A percentile compares a stretch with the other conserved stretches of the same genome.
Evolutionary conservation across 2,329 filamentous ascomycete genomes (phyloP).

Genomic region (Cercospora sp.): DNA sequence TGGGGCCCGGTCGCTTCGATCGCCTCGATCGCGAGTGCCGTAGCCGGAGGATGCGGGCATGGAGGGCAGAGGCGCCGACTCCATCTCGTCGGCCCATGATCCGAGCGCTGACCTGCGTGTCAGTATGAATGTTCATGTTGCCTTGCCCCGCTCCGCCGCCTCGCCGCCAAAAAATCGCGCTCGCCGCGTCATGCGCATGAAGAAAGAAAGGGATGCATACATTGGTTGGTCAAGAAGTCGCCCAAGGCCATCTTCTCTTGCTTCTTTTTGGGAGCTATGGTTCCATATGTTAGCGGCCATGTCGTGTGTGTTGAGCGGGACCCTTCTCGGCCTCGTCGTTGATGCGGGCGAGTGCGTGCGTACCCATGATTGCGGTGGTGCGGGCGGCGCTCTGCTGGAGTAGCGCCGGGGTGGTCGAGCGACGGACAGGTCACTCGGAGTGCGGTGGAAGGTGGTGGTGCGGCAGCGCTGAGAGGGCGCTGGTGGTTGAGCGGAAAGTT

Average conservation of each 20-base stretch:
- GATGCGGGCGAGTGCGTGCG: constrained; percentile 26
- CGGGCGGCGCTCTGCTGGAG: constrained; percentile 26
- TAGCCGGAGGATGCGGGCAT: constrained; percentile 27
- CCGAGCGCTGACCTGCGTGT: constrained; percentile 61
- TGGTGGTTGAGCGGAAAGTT: constrained; percentile 7
- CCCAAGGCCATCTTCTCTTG: constrained; percentile 96
- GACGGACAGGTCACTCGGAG: constrained; percentile 9
- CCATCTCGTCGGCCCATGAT: constrained; percentile 99
- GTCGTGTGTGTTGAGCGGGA: constrained; percentile 2
- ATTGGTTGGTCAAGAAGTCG: constrained; percentile 89
- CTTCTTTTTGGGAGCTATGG: constrained; percentile 71
- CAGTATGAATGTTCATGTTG: constrained; percentile 17
- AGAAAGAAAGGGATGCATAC: constrained; percentile 51
- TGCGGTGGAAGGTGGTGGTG: constrained; percentile 8
- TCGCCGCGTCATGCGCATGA: not conserved
- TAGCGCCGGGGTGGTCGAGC: constrained; percentile 10
- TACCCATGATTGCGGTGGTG: constrained; percentile 61
- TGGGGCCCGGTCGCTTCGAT: constrained; percentile 15
- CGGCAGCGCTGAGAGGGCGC: constrained; percentile 17
- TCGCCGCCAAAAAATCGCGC: constrained; percentile 1
- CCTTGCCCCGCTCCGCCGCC: constrained; percentile 1
- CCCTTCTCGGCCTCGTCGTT: not conserved
- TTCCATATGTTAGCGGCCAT: constrained; percentile 27
- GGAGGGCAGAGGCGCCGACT: constrained; percentile 49
- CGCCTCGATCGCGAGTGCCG: constrained; percentile 32